Percentiles rank a stretch among this genome's conserved stretches.
These are phyloP conservation scores for Polysphondylium violaceum DNA, from an alignment of 78 protist genomes.

Conservation along the genomic window DNA sequence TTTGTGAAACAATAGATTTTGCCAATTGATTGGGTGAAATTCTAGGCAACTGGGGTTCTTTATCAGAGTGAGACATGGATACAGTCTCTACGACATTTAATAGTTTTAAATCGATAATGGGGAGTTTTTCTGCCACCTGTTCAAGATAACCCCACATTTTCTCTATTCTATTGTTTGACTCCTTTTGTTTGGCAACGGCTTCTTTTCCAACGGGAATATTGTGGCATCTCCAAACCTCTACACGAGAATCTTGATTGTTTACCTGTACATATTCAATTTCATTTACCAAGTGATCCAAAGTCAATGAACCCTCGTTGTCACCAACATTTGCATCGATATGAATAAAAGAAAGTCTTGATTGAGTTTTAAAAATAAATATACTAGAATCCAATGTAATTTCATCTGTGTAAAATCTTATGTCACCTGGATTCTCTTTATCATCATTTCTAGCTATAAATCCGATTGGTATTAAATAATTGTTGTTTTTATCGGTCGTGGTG, in stretches of 20 bases:
- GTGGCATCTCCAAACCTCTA: conserved; percentile 42
- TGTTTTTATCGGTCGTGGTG: no score
- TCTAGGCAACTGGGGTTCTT: conserved; percentile 11
- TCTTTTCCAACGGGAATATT: conserved; percentile 42
- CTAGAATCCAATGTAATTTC: conserved; percentile 64
- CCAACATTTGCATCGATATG: conserved; percentile 2
- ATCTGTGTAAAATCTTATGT: conserved; percentile 51
- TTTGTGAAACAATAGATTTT: background rate
- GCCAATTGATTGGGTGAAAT: background rate
- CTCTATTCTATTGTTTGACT: conserved; percentile 36
- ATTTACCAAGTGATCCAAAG: background rate
- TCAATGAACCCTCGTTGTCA: background rate
- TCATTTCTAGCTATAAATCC: conserved; percentile 55
- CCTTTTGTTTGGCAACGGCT: conserved; percentile 39
- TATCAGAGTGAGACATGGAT: conserved; percentile 10
- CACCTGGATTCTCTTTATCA: background rate
- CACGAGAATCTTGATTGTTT: background rate
- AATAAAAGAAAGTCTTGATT: background rate
- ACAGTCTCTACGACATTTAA: conserved; percentile 42
- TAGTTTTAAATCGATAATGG: conserved; percentile 1
- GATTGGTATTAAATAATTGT: conserved; percentile 61
- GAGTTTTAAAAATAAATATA: conserved; percentile 39
- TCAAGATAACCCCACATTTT: conserved; percentile 24
- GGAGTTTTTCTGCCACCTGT: background rate
- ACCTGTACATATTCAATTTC: background rate